A percentile compares a stretch with the other conserved stretches of the same genome.
phyloP scores from a whole-genome alignment of 2,329 filamentous ascomycete species.

The Penicillium sp. region DNA sequence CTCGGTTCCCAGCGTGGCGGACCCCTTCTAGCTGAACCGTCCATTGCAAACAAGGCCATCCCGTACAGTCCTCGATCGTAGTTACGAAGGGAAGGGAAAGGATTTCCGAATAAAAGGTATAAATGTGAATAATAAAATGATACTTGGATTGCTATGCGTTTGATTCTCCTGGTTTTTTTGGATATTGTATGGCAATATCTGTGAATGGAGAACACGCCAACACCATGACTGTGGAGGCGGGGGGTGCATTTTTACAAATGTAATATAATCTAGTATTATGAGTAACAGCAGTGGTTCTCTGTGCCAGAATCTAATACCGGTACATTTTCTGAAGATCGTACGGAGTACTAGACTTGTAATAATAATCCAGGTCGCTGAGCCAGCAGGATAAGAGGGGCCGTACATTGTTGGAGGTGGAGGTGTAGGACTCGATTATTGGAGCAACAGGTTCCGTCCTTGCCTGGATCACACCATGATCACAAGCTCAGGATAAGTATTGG shows the following conservation, averaged over 20 bases:
- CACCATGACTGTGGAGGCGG: neutral
- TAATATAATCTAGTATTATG: neutral
- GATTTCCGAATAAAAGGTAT: neutral
- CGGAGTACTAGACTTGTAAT: neutral
- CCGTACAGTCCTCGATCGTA: neutral
- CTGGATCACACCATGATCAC: constrained; percentile 26
- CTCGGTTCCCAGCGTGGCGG: constrained; percentile 26
- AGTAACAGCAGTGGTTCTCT: neutral
- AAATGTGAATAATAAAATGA: neutral
- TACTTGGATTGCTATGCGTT: neutral
- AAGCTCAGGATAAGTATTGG: constrained; percentile 12
- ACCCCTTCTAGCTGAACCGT: constrained; percentile 23
- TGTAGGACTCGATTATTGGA: constrained; percentile 6
- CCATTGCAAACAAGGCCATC: constrained; percentile 26
- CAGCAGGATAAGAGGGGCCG: constrained; percentile 4
- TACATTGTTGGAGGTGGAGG: constrained; percentile 1
- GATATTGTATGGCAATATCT: neutral
- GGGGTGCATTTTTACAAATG: neutral
- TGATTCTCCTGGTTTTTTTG: neutral
- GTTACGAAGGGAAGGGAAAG: neutral
- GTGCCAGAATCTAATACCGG: constrained; percentile 1
- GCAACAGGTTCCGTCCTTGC: constrained; percentile 14
- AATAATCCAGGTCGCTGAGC: constrained; percentile 9
- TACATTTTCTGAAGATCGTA: constrained; percentile 10
- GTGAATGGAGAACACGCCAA: neutral